phyloP scores from a whole-genome alignment of 2,329 filamentous ascomycete genomes.

The Nemania diffusa region DNA sequence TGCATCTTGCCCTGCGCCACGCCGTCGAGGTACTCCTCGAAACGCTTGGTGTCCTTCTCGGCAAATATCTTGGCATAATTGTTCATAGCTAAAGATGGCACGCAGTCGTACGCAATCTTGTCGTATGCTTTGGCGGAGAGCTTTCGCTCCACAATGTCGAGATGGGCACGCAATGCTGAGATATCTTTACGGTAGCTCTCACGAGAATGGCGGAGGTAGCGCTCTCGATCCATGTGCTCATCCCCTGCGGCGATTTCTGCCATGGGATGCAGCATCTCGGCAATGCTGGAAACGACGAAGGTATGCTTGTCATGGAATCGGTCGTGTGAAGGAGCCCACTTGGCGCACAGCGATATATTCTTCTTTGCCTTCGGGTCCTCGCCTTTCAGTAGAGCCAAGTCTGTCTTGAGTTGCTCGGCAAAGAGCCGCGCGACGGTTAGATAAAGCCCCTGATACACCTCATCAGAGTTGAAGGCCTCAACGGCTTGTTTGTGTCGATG shows the following conservation, averaged over 20 bases:
- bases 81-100: constrained; percentile 68
- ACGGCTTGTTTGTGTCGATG: constrained; percentile 56
- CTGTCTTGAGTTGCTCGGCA: constrained; percentile 62
- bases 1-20: constrained; percentile 59
- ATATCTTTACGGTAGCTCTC: constrained; percentile 63
- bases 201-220: constrained; percentile 64
- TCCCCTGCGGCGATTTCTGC: constrained; percentile 48
- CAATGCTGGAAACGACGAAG: constrained; percentile 65
- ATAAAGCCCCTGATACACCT: constrained; percentile 63
- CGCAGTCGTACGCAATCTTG: constrained; percentile 65
- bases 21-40: constrained; percentile 59
- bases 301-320: constrained; percentile 69
- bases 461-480: constrained; percentile 55
- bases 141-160: constrained; percentile 64
- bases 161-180: constrained; percentile 63
- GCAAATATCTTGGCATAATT: constrained; percentile 61
- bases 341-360: constrained; percentile 65
- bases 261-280: constrained; percentile 62
- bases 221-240: constrained; percentile 53
- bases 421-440: constrained; percentile 65
- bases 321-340: constrained; percentile 68
- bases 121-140: constrained; percentile 58
- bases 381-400: constrained; percentile 56
- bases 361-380: constrained; percentile 54
- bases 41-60: constrained; percentile 61